phyloP scores from a whole-genome alignment of 23 red algal species.

The Cyanidium caldarium region DNA sequence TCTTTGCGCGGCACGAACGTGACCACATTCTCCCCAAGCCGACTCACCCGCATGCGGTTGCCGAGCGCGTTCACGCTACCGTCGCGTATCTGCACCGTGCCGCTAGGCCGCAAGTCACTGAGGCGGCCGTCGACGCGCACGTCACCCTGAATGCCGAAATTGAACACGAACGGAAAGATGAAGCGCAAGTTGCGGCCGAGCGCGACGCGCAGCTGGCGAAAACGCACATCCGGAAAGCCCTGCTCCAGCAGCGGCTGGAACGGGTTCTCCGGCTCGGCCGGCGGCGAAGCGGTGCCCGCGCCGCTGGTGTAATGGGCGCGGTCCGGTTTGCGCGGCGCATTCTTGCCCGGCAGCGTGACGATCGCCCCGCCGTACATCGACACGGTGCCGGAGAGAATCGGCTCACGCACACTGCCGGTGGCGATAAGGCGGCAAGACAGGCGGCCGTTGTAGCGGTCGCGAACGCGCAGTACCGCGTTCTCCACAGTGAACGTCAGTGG shows the following conservation, averaged over 20 bases:
- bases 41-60: neutral
- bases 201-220: conserved; percentile 4
- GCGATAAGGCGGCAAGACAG: too few species aligned
- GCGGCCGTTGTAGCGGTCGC: neutral
- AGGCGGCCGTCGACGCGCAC: conserved; percentile 22
- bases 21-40: neutral
- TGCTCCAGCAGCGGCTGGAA: conserved; percentile 1
- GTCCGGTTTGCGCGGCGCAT: neutral
- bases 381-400: neutral
- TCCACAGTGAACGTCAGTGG: neutral
- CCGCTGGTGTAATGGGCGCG: neutral
- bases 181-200: conserved; percentile 27
- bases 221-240: neutral
- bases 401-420: neutral
- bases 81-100: neutral
- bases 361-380: neutral
- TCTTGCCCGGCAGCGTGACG: neutral
- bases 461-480: neutral
- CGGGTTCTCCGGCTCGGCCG: neutral
- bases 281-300: neutral
- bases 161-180: conserved; percentile 41
- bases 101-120: neutral
- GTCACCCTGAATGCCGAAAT: conserved; percentile 20
- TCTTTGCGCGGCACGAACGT: neutral
- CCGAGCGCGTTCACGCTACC: neutral